phyloP scores from a whole-genome alignment of 768 basidiomycete genomes.

The Gloeophyllum trabeum region DNA sequence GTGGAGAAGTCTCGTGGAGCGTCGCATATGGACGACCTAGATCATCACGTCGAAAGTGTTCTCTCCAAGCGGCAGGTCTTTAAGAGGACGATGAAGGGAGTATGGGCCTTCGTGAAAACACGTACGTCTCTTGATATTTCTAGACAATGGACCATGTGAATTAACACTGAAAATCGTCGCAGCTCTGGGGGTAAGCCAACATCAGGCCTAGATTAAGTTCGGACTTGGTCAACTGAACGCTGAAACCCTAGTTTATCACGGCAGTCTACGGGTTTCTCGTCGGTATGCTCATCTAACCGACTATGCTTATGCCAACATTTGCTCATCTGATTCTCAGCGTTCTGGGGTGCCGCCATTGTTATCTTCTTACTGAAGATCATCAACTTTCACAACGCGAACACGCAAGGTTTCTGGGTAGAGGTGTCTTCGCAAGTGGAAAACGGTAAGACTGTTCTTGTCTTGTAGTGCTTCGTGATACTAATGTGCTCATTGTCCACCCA shows the following conservation, averaged over 20 bases:
- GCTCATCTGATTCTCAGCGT: slow-evolving; percentile 30
- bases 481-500: too few species aligned
- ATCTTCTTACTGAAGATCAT: slow-evolving; percentile 60
- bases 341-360: slow-evolving; percentile 83
- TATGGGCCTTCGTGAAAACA: slow-evolving; percentile 81
- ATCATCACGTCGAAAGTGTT: slow-evolving; percentile 72
- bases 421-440: slow-evolving; percentile 67
- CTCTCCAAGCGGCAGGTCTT: slow-evolving; percentile 49
- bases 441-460: slow-evolving; percentile 29
- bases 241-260: slow-evolving; percentile 43
- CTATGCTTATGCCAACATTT: not conserved
- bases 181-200: slow-evolving; percentile 69
- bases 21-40: slow-evolving; percentile 36
- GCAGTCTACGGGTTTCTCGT: slow-evolving; percentile 72
- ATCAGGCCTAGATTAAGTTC: too few species aligned
- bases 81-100: slow-evolving; percentile 49
- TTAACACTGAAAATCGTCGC: too few species aligned
- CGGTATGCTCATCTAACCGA: slow-evolving; percentile 27
- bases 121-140: slow-evolving; percentile 31
- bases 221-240: too few species aligned
- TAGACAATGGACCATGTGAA: too few species aligned
- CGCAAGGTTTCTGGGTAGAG: slow-evolving; percentile 77
- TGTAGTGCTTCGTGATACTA: slow-evolving; percentile 7
- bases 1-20: slow-evolving; percentile 18
- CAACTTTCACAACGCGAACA: slow-evolving; percentile 55